These are phyloP conservation scores for Millerozyma miso DNA, from an alignment of 805 yeast species.

Conservation along the genomic window DNA sequence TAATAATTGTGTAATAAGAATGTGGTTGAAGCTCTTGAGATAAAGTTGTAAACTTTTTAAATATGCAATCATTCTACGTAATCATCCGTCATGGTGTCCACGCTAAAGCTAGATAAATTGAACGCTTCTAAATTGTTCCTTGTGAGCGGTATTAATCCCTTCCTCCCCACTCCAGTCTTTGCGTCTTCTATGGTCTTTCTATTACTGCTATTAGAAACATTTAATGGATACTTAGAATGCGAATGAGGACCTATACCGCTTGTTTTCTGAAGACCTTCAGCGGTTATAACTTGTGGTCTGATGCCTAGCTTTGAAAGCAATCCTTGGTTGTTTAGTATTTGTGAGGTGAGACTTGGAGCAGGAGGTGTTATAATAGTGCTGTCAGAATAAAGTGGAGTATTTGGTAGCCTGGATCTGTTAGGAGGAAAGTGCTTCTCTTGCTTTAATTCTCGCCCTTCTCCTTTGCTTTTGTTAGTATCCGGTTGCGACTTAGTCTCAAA, in stretches of 20 bases:
- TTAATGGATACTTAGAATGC: background rate
- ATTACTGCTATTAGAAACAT: background rate
- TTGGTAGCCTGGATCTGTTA: constrained; percentile 27
- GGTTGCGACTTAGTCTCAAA: background rate
- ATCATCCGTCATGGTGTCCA: constrained; percentile 11
- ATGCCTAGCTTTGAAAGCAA: constrained; percentile 37
- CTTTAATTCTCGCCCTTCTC: background rate
- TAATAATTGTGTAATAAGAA: background rate
- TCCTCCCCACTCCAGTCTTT: constrained; percentile 15
- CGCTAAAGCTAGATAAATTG: constrained; percentile 13
- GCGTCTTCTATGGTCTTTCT: background rate
- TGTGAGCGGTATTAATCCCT: constrained; percentile 22
- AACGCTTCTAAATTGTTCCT: constrained; percentile 26
- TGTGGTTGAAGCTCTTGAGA: background rate
- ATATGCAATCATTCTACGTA: constrained; percentile 12
- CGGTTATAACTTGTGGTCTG: constrained; percentile 36
- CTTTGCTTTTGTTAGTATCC: background rate
- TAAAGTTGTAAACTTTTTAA: background rate
- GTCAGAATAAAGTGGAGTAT: constrained; percentile 29
- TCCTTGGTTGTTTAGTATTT: constrained; percentile 31
- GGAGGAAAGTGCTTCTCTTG: constrained; percentile 12
- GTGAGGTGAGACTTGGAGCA: constrained; percentile 19
- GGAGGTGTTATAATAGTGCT: constrained; percentile 23
- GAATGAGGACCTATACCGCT: background rate
- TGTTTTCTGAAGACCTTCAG: constrained; percentile 19